Base-by-base conservation (phyloP, 441 rosid species). In the Bocquillonia castaneifolia region DNA sequence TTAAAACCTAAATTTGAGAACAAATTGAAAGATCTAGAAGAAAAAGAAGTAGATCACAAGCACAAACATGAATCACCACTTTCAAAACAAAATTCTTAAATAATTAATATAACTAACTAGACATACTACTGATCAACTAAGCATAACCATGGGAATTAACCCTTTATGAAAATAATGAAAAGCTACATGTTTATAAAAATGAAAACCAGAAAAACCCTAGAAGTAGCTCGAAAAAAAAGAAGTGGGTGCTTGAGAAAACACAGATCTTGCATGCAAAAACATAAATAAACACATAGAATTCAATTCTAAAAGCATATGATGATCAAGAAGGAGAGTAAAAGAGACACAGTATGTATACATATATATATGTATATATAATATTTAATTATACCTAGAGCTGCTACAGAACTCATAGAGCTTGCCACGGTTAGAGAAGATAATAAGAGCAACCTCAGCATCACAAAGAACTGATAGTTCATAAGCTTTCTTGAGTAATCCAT, bases 371-470 rank as follows among this genome's bases (percentile, higher is more conserved):
- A 42, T 6, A 42, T 42, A 42, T 2, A 42, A n/a, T n/a, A n/a
- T n/a, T 36, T 4, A 36, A 36, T 3, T 37, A 37, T 76, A 84
- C 88, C 86, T 78, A 63, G 81, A 63, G 72, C 65, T 72, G 85
- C 91, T 84, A 52, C 82, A 82, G 75, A 82, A 86, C 72, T 86
- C 88, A 72, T 58, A 80, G 68, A 83, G 88, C 77, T 82, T 86
- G 68, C 88, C 88, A 4, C 84, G 85, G 63, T 68, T 80, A 34
- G 90, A 83, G 80, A 86, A 86, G 70, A 86, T 63, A 67, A 85
- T 85, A 64, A 85, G 87, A 70, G 84, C 86, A 68, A 85, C 83
- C 69, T 80, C 86, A 55, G 88, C 88, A 73, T 84, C 88, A 66
- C 88, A 84, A 36, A 84, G 84, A 59, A 84, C 71, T 15, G 89